Conservation (phyloP, 768 basidiomycete species). For the Tulasnella sp. region DNA sequence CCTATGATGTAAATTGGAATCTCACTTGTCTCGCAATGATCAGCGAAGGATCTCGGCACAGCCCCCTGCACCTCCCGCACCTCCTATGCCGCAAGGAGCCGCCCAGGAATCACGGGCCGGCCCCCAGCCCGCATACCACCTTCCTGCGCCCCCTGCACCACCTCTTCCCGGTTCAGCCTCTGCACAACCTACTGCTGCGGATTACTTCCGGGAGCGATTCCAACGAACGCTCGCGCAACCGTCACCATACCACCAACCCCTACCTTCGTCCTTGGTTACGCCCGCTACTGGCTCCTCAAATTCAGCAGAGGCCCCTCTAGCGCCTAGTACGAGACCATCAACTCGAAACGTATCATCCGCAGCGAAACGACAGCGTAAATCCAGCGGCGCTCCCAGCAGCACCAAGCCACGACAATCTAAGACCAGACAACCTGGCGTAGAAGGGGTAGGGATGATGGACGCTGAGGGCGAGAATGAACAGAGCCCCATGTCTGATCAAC, state of each 20-base stretch:
- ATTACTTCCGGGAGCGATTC: conserved; percentile 9
- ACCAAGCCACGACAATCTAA: no score
- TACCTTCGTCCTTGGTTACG: neutral
- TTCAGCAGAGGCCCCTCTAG: no score
- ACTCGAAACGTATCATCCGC: no score
- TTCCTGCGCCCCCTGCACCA: neutral
- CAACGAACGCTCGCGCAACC: neutral
- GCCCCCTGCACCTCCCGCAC: neutral
- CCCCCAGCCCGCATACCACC: neutral
- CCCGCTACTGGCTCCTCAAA: no score
- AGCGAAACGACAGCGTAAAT: no score
- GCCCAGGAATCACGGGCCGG: neutral
- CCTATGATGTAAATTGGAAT: neutral
- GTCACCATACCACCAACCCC: conserved; percentile 4
- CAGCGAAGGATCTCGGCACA: neutral
- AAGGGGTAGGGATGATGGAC: no score
- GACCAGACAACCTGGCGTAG: no score
- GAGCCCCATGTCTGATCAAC: no score
- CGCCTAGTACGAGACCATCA: no score
- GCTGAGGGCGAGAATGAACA: no score
- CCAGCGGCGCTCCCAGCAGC: no score
- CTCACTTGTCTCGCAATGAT: neutral
- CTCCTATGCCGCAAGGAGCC: neutral
- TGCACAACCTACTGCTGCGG: neutral
- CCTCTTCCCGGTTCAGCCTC: neutral